Base-by-base conservation (phyloP, 2,329 filamentous ascomycete species). In the Hypoxylon sp. region DNA sequence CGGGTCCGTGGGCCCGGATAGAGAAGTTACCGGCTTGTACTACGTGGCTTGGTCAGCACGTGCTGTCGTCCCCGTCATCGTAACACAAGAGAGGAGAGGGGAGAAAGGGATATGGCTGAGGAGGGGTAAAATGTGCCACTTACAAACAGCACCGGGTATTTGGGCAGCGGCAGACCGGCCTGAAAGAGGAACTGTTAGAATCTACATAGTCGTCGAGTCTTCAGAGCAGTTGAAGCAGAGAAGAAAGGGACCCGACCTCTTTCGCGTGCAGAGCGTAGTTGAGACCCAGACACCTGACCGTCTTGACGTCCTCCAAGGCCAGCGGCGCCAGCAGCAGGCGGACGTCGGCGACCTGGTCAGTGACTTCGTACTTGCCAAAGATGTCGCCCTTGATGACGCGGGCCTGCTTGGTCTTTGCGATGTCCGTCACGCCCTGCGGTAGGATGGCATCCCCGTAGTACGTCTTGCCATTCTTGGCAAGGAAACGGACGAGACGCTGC, bases 401-500 rank as follows among this genome's bases (percentile, higher is more conserved):
- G 18, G 88, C 88, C 66, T 83, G 79, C 46, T 78, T 83, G 1
- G 83, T 81, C 74, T 85, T 81, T 58, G 83, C 76, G 61, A 90
- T 81, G 67, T 91, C 86, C 45, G 72, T 83, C 33, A 81, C 75
- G 17, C 85, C 86, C 0, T 74, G 49, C 3, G 87, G 86, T 17
- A 91, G 81, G 53, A 92, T 84, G 58, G 89, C 88, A 75, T 92
- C 88, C 65, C 89, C 90, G 63, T 91, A 90, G 74, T 90, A 89
- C 29, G 83, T 82, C 53, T 80, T 79, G 71, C 88, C 88, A 68
- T 92, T 87, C 66, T 82, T 85, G 67, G 88, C 86, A 7, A 91
- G 81, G 75, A 92, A 92, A 49, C 89, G 87, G 65, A 92, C 78
- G 33, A 92, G 86, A 68, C 88, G 85, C 86, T 91, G 68, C 27